A percentile compares a stretch with the other conserved stretches of the same genome.
Evolutionary conservation across 2,329 filamentous ascomycete genomes (phyloP).

Genomic region (Phyllosticta capitalensis): DNA sequence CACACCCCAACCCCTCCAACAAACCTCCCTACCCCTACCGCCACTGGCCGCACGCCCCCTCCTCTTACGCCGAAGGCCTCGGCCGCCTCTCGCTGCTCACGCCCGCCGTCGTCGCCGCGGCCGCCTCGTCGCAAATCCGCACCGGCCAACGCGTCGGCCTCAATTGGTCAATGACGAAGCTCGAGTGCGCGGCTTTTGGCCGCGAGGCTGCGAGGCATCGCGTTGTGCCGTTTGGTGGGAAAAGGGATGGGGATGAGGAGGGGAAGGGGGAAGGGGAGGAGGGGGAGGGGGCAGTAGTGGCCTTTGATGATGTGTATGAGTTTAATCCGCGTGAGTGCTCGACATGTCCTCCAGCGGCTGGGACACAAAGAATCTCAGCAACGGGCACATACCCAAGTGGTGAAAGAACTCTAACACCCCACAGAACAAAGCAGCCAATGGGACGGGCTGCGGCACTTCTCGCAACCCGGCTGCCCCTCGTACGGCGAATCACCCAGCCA

Average conservation of each 20-base stretch:
- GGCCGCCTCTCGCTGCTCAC: conserved; percentile 49
- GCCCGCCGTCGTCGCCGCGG: conserved; percentile 32
- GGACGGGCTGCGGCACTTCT: conserved; percentile 28
- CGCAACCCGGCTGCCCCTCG: conserved; percentile 20
- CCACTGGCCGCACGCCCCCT: conserved; percentile 39
- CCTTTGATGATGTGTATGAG: conserved; percentile 26
- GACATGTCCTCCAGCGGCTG: no score
- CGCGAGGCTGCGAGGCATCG: conserved; percentile 42
- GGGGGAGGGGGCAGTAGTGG: conserved; percentile 15
- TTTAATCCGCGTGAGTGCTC: conserved; percentile 16
- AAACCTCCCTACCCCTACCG: conserved; percentile 39
- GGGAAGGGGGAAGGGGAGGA: not conserved
- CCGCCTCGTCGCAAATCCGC: conserved; percentile 39
- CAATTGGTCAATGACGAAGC: conserved; percentile 34
- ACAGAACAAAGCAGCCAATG: conserved; percentile 25
- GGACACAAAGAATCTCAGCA: no score
- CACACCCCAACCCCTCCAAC: conserved; percentile 34
- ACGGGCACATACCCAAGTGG: no score
- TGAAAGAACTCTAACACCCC: not conserved
- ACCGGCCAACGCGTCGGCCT: conserved; percentile 29
- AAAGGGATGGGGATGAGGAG: not conserved
- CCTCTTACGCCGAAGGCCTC: conserved; percentile 42
- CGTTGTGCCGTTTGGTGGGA: conserved; percentile 33
- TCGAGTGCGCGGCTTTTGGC: conserved; percentile 45
- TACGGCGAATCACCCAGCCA: conserved; percentile 13